Evolutionary conservation across 345 rosid species (phyloP).

Genomic region (Sonneratia caseolaris): DNA sequence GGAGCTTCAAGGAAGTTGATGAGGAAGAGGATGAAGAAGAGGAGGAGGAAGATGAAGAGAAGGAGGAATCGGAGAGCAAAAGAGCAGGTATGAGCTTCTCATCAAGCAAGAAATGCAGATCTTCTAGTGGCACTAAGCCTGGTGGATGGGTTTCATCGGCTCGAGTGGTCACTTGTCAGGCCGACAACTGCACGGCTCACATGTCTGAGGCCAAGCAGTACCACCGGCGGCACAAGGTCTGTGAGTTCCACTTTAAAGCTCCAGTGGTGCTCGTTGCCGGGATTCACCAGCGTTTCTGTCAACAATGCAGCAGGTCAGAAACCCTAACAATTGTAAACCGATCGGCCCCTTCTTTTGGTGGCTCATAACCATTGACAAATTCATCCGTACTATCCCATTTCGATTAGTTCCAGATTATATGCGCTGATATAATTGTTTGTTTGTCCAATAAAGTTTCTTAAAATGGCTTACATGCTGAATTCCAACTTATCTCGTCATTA

Average conservation of each 20-base stretch:
- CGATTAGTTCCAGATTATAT: no score
- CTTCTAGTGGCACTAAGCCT: neutral
- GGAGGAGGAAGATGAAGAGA: slow-evolving; percentile 31
- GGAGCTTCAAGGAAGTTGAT: slow-evolving; percentile 44
- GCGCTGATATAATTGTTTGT: no score
- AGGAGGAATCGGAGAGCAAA: slow-evolving; percentile 9
- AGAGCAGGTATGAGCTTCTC: neutral
- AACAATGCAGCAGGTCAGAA: slow-evolving; percentile 90
- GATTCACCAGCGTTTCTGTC: slow-evolving; percentile 77
- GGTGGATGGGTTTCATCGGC: slow-evolving; percentile 15
- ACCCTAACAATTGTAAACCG: neutral
- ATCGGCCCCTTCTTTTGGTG: no score
- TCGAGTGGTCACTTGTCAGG: slow-evolving; percentile 39
- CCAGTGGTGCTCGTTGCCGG: slow-evolving; percentile 47
- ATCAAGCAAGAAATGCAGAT: slow-evolving; percentile 28
- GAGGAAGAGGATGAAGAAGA: slow-evolving; percentile 27
- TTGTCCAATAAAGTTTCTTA: no score
- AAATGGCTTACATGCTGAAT: no score
- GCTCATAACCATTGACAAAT: no score
- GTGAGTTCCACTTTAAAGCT: slow-evolving; percentile 77
- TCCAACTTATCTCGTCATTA: no score
- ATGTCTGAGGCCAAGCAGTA: slow-evolving; percentile 61
- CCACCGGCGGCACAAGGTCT: slow-evolving; percentile 80
- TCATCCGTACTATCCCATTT: no score
- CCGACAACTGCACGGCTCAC: slow-evolving; percentile 46